These are phyloP conservation scores for Cinchona pubescens DNA, from an alignment of 257 asterid species.

Conservation along the genomic window DNA sequence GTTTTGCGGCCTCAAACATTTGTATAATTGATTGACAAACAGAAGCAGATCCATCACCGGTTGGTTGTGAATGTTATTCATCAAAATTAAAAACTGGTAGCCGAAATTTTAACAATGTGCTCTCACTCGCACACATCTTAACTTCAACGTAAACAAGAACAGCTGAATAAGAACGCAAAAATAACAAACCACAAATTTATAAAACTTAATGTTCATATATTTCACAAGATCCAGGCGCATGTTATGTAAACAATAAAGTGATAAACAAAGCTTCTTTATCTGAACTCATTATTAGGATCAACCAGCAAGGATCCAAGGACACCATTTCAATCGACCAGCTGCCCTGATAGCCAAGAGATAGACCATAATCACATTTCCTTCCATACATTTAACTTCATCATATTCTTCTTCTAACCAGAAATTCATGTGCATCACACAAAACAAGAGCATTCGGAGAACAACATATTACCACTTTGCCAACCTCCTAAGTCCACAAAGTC, in stretches of 20 bases:
- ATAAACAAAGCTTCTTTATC: constrained; percentile 7
- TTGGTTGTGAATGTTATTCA: too few relatives aligned
- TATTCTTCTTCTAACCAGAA: constrained; percentile 25
- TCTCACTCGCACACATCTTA: too few relatives aligned
- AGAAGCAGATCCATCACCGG: too few relatives aligned
- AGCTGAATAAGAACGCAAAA: not conserved
- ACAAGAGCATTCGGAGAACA: constrained; percentile 26
- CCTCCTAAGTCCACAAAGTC: constrained; percentile 18
- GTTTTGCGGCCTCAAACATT: too few relatives aligned
- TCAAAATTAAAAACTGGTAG: too few relatives aligned
- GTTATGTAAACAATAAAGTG: not conserved
- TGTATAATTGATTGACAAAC: too few relatives aligned
- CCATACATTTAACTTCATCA: constrained; percentile 4
- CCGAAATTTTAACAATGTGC: too few relatives aligned
- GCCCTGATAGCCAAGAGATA: constrained; percentile 3
- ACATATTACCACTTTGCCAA: constrained; percentile 21
- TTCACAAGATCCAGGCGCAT: not conserved
- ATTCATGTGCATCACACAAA: constrained; percentile 15
- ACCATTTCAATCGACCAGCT: constrained; percentile 11
- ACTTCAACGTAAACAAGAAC: too few relatives aligned
- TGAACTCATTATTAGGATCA: not conserved
- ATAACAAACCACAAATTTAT: not conserved
- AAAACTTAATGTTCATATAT: constrained; percentile 3
- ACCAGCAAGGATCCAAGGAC: not conserved
- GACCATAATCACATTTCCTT: constrained; percentile 11